Percentiles rank a stretch among this genome's conserved stretches.
phyloP scores from a whole-genome alignment of 805 yeast species.

The Myxozyma kluyveri region DNA sequence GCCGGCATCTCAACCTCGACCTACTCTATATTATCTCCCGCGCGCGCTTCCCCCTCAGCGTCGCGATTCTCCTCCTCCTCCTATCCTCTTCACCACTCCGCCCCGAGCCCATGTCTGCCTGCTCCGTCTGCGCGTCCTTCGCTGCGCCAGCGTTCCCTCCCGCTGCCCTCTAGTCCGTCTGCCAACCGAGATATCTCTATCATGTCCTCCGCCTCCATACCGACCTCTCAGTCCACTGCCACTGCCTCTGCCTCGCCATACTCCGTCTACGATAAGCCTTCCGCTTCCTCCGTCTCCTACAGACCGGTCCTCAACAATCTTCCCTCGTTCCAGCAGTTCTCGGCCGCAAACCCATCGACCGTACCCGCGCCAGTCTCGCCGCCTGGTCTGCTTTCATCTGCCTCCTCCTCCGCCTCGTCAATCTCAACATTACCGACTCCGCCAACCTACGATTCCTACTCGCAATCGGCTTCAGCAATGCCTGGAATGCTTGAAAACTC shows the following conservation, averaged over 20 bases:
- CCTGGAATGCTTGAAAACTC: neutral
- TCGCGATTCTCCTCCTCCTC: neutral
- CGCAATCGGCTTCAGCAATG: constrained; percentile 1
- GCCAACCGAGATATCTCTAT: constrained; percentile 6
- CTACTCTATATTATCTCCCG: neutral
- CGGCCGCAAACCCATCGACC: constrained; percentile 6
- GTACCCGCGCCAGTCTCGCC: constrained; percentile 2
- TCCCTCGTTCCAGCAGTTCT: constrained; percentile 22
- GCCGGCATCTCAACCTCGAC: neutral
- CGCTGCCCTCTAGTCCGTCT: constrained; percentile 5
- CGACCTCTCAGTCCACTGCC: neutral
- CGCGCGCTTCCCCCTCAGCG: neutral
- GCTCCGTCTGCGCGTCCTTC: neutral
- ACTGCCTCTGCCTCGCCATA: constrained; percentile 5
- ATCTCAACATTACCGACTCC: constrained; percentile 10
- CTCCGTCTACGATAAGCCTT: constrained; percentile 9
- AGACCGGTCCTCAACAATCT: constrained; percentile 18
- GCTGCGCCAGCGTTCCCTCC: constrained; percentile 7
- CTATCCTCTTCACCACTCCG: neutral
- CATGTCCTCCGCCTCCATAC: constrained; percentile 2
- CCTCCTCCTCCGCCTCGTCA: constrained; percentile 10
- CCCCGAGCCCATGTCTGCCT: neutral
- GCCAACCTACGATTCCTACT: constrained; percentile 9
- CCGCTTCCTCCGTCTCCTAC: neutral
- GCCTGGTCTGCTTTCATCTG: constrained; percentile 3